Conservation (phyloP, 2,329 filamentous ascomycete genomes). For the Aspergillus calidoustus region DNA sequence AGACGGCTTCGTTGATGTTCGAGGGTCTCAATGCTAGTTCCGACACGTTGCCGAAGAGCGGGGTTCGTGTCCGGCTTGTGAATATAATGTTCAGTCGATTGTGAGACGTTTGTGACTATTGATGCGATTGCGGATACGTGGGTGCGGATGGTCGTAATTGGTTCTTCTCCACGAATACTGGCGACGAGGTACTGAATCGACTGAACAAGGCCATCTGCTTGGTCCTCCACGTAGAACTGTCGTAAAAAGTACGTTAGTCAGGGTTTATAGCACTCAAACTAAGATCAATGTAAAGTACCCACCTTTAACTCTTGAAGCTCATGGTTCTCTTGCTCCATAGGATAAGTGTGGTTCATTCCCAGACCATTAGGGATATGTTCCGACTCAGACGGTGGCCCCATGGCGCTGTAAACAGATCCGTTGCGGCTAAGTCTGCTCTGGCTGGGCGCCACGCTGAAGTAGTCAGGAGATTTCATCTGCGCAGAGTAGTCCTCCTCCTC, state of each 20-base stretch:
- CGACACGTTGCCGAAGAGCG: constrained; percentile 54
- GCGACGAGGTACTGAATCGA: constrained; percentile 81
- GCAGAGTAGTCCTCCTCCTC: constrained; percentile 70
- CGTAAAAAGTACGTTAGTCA: constrained; percentile 15
- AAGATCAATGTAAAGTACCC: constrained; percentile 24
- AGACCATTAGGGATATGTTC: constrained; percentile 39
- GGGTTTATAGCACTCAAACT: neutral
- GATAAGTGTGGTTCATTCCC: constrained; percentile 44
- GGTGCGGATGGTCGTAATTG: constrained; percentile 67
- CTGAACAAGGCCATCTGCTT: constrained; percentile 77
- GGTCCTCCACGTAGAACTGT: constrained; percentile 79
- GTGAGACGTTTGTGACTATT: constrained; percentile 72
- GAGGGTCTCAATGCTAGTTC: constrained; percentile 52
- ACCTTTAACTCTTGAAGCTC: constrained; percentile 67
- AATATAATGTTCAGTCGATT: constrained; percentile 65
- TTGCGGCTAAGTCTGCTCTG: constrained; percentile 61
- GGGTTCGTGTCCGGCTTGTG: constrained; percentile 51
- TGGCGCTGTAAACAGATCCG: constrained; percentile 75
- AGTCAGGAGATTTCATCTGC: constrained; percentile 69
- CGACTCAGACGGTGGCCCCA: constrained; percentile 64
- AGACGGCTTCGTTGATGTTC: constrained; percentile 68
- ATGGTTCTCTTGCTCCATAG: constrained; percentile 47
- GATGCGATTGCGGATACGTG: constrained; percentile 72
- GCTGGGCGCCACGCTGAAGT: constrained; percentile 64
- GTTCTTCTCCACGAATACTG: constrained; percentile 68